These are phyloP conservation scores for Dryadomyces quercivorus DNA, from an alignment of 2,329 filamentous ascomycete genomes.

Conservation along the genomic window DNA sequence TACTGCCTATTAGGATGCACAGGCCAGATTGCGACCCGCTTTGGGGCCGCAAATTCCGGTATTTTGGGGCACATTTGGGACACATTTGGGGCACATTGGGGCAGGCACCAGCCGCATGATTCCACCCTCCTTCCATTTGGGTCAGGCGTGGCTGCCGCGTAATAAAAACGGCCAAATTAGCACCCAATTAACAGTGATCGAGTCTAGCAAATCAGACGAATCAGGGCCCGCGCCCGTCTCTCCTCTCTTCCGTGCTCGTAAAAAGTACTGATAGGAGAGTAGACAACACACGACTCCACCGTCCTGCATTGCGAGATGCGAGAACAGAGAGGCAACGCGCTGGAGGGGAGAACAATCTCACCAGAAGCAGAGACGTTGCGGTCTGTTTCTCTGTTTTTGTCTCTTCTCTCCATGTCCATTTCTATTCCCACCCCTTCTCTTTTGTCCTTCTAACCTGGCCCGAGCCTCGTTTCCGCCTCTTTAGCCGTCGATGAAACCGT, in stretches of 20 bases:
- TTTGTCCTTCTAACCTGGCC: background rate
- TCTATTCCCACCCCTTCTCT: background rate
- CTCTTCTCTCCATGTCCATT: constrained; percentile 2
- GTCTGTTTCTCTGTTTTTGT: constrained; percentile 4
- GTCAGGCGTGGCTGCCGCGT: constrained; percentile 3
- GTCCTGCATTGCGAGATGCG: constrained; percentile 4
- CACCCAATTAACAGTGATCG: background rate
- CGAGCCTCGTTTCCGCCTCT: background rate
- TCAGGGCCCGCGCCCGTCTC: background rate
- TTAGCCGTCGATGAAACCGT: background rate
- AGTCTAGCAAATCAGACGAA: background rate
- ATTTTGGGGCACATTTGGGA: background rate
- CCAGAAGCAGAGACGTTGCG: constrained; percentile 2
- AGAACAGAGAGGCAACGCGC: background rate
- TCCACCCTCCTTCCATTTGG: background rate
- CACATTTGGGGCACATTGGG: no score
- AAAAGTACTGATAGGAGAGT: background rate
- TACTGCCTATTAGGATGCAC: background rate
- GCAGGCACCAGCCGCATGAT: background rate
- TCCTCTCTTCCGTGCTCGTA: no score
- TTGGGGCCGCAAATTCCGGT: background rate
- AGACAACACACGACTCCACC: constrained; percentile 2
- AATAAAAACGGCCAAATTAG: constrained; percentile 3
- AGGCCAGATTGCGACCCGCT: background rate
- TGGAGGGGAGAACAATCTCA: constrained; percentile 3